A percentile compares a stretch with the other conserved stretches of the same genome.
phyloP scores from a whole-genome alignment of 2,329 filamentous ascomycete species.

The Emmonsia crescens region DNA sequence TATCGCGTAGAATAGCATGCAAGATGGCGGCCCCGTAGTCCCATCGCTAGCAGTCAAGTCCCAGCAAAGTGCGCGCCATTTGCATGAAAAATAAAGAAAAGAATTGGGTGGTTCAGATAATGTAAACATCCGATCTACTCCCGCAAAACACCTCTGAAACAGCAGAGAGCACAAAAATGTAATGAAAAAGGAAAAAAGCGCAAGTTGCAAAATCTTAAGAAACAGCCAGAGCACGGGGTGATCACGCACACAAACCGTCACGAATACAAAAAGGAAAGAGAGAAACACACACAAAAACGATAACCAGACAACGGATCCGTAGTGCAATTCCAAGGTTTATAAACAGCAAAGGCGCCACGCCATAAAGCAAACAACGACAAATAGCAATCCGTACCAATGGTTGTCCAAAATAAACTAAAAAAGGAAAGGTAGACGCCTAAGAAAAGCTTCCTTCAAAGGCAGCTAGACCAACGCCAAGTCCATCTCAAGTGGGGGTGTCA shows the following conservation, averaged over 20 bases:
- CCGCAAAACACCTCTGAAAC: not conserved
- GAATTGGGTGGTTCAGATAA: not conserved
- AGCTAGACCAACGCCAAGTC: constrained; percentile 1
- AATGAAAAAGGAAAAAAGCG: not conserved
- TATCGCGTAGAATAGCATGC: not conserved
- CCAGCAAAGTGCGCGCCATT: not conserved
- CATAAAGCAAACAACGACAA: constrained; percentile 9
- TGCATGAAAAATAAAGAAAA: not conserved
- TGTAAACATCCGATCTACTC: not conserved
- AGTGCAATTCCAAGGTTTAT: constrained; percentile 1
- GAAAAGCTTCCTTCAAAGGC: not conserved
- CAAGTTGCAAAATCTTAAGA: not conserved
- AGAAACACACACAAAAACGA: not conserved
- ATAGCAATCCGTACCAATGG: constrained; percentile 4
- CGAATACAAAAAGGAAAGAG: not conserved
- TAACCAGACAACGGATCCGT: not conserved
- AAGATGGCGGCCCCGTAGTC: not conserved
- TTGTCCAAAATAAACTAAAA: not conserved
- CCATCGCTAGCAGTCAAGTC: not conserved
- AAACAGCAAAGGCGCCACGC: not conserved
- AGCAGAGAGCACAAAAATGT: not conserved
- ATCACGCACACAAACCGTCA: not conserved
- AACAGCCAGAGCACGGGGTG: not conserved
- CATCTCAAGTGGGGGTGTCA: not conserved
- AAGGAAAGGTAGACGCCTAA: not conserved